These are phyloP conservation scores for Lophiostoma macrostomum DNA, from an alignment of 495 filamentous ascomycete genomes.

Conservation along the genomic window DNA sequence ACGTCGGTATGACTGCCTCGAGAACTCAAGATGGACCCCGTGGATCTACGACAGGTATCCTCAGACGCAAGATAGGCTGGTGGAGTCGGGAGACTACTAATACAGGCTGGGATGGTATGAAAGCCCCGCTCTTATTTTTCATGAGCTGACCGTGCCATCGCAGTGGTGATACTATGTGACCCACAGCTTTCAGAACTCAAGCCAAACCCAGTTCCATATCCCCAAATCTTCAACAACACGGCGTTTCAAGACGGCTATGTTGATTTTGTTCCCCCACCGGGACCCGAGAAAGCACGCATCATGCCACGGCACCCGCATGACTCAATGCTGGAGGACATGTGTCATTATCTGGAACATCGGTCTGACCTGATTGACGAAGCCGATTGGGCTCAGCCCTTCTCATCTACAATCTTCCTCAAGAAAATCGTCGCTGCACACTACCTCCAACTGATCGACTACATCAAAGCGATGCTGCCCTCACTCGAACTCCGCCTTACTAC, in stretches of 20 bases:
- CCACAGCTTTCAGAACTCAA: constrained; percentile 14
- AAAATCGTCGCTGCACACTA: constrained; percentile 31
- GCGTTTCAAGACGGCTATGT: constrained; percentile 30
- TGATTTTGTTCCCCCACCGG: constrained; percentile 22
- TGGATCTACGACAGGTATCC: constrained; percentile 23
- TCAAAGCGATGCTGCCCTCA: constrained; percentile 31
- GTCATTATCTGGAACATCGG: constrained; percentile 23
- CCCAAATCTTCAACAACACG: neutral
- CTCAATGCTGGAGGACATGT: constrained; percentile 20
- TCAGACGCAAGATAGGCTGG: constrained; percentile 25
- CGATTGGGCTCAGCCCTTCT: constrained; percentile 12
- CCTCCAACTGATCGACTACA: constrained; percentile 30
- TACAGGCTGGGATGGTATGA: constrained; percentile 27
- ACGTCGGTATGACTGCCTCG: constrained; percentile 27
- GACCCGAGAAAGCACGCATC: neutral
- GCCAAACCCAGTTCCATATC: neutral
- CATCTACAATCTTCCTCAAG: constrained; percentile 25
- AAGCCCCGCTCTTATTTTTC: neutral
- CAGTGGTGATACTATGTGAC: constrained; percentile 31
- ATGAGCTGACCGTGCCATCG: neutral
- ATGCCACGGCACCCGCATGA: constrained; percentile 20
- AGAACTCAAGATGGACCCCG: constrained; percentile 10
- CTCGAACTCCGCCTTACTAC: constrained; percentile 27
- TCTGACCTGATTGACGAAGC: constrained; percentile 4
- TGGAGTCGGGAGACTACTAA: constrained; percentile 15